phyloP scores from a whole-genome alignment of 495 filamentous ascomycete genomes.

The Penicillium coffeae region DNA sequence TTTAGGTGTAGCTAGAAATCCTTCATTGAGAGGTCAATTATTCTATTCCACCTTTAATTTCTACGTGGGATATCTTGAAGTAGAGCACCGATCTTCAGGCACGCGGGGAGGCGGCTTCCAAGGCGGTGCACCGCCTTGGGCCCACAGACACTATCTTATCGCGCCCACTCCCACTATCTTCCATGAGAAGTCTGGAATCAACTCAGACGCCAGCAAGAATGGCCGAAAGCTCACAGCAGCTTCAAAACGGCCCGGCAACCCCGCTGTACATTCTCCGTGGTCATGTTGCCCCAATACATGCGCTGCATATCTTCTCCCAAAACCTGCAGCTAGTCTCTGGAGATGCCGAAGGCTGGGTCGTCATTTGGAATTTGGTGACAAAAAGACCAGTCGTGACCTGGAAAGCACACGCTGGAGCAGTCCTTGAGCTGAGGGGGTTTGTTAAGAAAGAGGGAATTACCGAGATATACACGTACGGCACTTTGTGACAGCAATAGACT shows the following conservation, averaged over 20 bases:
- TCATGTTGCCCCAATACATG: conserved; percentile 78
- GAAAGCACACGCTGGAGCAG: conserved; percentile 75
- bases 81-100: not conserved
- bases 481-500: not conserved
- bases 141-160: too few relatives aligned
- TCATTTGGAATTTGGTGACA: conserved; percentile 78
- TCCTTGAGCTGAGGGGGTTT: conserved; percentile 69
- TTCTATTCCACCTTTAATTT: not conserved
- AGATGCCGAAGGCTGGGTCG: conserved; percentile 85
- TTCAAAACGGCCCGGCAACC: conserved; percentile 48
- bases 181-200: not conserved
- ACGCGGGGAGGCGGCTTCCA: not conserved
- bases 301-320: conserved; percentile 62
- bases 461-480: conserved; percentile 60
- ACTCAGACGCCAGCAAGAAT: not conserved
- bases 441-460: conserved; percentile 48
- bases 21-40: too few relatives aligned
- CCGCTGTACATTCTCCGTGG: conserved; percentile 86
- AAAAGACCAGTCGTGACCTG: conserved; percentile 83
- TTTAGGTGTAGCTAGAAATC: too few relatives aligned
- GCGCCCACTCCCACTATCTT: not conserved
- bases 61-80: not conserved
- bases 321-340: conserved; percentile 80
- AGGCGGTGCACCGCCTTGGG: not conserved
- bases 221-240: not conserved